Evolutionary conservation across 2,329 filamentous ascomycete genomes (phyloP).

Genomic region (Allantophomopsis cytisporea): DNA sequence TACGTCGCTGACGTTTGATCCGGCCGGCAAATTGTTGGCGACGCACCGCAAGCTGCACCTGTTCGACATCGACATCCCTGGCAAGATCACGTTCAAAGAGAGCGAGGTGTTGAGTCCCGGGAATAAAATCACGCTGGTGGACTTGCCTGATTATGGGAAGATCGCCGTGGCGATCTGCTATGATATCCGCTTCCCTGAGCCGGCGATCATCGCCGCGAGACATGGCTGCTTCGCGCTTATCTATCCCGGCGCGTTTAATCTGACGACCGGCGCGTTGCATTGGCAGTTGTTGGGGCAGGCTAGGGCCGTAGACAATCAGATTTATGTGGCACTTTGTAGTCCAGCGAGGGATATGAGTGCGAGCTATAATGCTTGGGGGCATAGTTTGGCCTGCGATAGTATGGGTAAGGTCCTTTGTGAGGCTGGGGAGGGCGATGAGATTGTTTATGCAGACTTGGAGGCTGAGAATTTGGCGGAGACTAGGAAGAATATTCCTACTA

Average conservation of each 20-base stretch:
- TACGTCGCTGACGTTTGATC: conserved; percentile 73
- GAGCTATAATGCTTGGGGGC: conserved; percentile 81
- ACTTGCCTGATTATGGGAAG: conserved; percentile 78
- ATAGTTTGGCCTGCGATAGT: conserved; percentile 79
- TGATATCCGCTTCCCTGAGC: conserved; percentile 90
- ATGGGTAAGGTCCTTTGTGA: conserved; percentile 72
- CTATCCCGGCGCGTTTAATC: conserved; percentile 95
- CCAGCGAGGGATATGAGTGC: conserved; percentile 70
- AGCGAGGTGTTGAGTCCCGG: conserved; percentile 80
- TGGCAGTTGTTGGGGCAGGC: conserved; percentile 77
- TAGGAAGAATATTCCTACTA: conserved; percentile 73
- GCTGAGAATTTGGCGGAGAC: conserved; percentile 57
- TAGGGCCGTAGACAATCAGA: conserved; percentile 83
- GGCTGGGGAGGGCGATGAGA: conserved; percentile 65
- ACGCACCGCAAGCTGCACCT: conserved; percentile 90
- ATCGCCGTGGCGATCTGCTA: conserved; percentile 92
- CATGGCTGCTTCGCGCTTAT: conserved; percentile 77
- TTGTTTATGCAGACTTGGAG: conserved; percentile 60
- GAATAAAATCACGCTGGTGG: conserved; percentile 71
- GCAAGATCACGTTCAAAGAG: conserved; percentile 84
- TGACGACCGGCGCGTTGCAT: conserved; percentile 82
- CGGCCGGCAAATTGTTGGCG: conserved; percentile 65
- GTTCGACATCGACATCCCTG: conserved; percentile 96
- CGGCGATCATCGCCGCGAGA: conserved; percentile 78
- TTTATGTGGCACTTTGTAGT: conserved; percentile 87